Conservation (phyloP, 2,329 filamentous ascomycete genomes). For the Fusarium vanettenii region DNA sequence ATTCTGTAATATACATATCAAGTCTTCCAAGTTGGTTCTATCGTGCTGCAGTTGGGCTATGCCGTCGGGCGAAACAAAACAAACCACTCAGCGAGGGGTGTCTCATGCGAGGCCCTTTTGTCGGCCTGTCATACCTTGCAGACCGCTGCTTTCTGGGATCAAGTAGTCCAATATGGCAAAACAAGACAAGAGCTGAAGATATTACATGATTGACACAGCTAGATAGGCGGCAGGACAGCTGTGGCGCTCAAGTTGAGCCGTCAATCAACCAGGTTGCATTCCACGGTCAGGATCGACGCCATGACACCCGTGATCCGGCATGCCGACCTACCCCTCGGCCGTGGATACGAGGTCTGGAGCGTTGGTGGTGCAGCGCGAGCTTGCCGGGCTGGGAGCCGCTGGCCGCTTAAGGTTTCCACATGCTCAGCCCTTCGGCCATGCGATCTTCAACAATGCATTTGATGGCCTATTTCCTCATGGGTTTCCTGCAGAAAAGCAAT, state of each 20-base stretch:
- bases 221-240: constrained; percentile 13
- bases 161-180: constrained; percentile 14
- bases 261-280: constrained; percentile 34
- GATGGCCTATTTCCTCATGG: constrained; percentile 16
- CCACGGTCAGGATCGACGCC: constrained; percentile 27
- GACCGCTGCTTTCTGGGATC: constrained; percentile 15
- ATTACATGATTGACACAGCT: constrained; percentile 13
- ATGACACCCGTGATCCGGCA: constrained; percentile 23
- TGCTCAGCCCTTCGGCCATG: constrained; percentile 17
- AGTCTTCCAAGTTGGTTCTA: constrained; percentile 34
- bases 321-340: constrained; percentile 24
- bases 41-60: constrained; percentile 25
- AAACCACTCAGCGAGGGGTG: constrained; percentile 15
- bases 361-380: constrained; percentile 7
- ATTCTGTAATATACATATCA: constrained; percentile 46
- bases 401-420: constrained; percentile 13
- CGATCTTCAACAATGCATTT: constrained; percentile 12
- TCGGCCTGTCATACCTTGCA: constrained; percentile 18
- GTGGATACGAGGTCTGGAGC: constrained; percentile 32
- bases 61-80: constrained; percentile 19
- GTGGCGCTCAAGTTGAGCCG: constrained; percentile 28
- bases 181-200: constrained; percentile 10
- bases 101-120: constrained; percentile 28
- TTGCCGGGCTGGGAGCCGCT: constrained; percentile 14
- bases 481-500: constrained; percentile 12